phyloP scores from a whole-genome alignment of 169 alveolate genomes.

The Cryptosporidium canis region DNA sequence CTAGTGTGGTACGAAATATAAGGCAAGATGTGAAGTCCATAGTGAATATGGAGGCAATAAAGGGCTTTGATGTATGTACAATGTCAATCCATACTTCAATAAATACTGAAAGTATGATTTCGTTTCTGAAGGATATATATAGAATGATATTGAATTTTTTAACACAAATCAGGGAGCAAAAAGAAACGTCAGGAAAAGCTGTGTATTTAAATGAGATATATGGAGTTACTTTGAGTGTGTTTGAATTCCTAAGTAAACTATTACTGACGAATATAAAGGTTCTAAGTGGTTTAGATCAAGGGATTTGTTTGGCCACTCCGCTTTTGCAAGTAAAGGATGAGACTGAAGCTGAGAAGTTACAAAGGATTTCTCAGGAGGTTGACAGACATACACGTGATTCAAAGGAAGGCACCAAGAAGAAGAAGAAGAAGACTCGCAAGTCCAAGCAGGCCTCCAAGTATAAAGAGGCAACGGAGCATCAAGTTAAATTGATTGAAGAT shows the following conservation, averaged over 20 bases:
- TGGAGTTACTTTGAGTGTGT: neutral
- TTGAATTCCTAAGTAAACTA: neutral
- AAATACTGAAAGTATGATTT: neutral
- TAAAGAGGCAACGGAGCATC: neutral
- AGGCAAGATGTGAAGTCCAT: neutral
- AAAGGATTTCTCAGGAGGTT: neutral
- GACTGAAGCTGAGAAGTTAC: neutral
- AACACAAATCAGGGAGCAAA: neutral
- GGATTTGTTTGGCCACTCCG: neutral
- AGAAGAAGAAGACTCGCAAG: neutral
- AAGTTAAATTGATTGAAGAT: too few relatives aligned
- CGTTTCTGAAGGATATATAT: neutral
- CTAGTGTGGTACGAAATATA: neutral
- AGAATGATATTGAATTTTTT: neutral
- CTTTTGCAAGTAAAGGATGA: neutral
- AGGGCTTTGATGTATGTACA: neutral
- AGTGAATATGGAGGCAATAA: neutral
- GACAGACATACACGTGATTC: neutral
- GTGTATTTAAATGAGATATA: neutral
- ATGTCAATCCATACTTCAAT: neutral
- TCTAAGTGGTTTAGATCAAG: neutral
- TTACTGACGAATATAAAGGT: neutral
- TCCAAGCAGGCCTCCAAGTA: neutral
- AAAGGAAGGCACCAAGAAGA: neutral
- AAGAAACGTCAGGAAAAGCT: neutral